A percentile compares a stretch with the other conserved stretches of the same genome.
Evolutionary conservation across 1,284 basidiomycete genomes (phyloP).

Genomic region (Leccinum griseonigrum): DNA sequence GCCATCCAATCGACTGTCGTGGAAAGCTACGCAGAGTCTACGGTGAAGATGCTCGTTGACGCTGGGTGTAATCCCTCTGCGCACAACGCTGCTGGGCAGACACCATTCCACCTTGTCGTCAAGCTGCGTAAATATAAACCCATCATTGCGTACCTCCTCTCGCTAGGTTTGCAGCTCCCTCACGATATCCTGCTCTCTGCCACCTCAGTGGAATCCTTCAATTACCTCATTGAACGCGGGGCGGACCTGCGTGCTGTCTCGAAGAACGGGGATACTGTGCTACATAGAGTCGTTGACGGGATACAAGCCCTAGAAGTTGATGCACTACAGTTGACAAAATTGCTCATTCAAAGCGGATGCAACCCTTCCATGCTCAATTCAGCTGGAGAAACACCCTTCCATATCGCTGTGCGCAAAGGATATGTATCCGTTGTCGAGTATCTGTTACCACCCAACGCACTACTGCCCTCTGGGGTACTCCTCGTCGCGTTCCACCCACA

Average conservation of each 20-base stretch:
- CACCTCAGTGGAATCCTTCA: not conserved
- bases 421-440: not conserved
- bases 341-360: not conserved
- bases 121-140: not conserved
- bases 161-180: not conserved
- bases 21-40: not conserved
- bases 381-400: conserved; percentile 4
- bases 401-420: not conserved
- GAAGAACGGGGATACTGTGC: not conserved
- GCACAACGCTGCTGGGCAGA: not conserved
- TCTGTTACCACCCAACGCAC: not conserved
- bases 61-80: not conserved
- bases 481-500: not conserved
- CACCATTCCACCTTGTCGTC: not conserved
- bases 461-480: conserved; percentile 1
- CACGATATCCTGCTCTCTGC: not conserved
- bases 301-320: not conserved
- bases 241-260: not conserved
- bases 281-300: not conserved
- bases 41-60: not conserved
- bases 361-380: conserved; percentile 1
- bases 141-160: not conserved
- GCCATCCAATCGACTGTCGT: not conserved
- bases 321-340: not conserved
- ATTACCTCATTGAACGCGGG: not conserved